A percentile compares a stretch with the other conserved stretches of the same genome.
Evolutionary conservation across 73 alveolate species (phyloP).

Genomic region (Tetrahymena malaccensis): DNA sequence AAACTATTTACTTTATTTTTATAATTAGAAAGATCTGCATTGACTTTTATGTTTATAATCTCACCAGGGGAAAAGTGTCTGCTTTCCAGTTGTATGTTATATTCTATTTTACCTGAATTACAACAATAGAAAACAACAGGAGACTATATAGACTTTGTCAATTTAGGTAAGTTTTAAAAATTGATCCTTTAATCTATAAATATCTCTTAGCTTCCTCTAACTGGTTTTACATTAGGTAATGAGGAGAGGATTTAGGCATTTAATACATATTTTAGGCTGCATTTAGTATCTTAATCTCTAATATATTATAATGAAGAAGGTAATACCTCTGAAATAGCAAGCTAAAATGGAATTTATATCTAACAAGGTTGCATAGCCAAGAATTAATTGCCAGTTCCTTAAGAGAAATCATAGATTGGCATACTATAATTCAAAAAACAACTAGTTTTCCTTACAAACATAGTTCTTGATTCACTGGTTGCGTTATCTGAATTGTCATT

Average conservation of each 20-base stretch:
- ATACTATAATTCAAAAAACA: background rate
- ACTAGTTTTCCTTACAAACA: background rate
- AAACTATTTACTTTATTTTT: no score
- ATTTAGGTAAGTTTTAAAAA: background rate
- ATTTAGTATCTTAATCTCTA: no score
- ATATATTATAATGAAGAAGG: background rate
- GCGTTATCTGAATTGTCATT: no score
- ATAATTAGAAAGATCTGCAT: background rate
- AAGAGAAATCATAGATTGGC: background rate
- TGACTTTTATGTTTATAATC: no score
- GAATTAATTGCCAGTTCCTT: background rate
- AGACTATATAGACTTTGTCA: background rate
- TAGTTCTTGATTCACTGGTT: no score
- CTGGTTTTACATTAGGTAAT: background rate
- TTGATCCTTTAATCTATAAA: background rate
- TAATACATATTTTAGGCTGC: background rate
- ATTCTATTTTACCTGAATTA: background rate
- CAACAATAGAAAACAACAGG: background rate
- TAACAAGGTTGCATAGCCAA: background rate
- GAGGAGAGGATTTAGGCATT: background rate
- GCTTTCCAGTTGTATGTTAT: background rate
- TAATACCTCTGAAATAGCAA: background rate
- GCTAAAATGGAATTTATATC: background rate
- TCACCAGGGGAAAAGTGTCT: background rate
- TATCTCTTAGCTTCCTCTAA: background rate